Conservation (phyloP, 352 stramenopile species). For the Thalassiosira hispida region DNA sequence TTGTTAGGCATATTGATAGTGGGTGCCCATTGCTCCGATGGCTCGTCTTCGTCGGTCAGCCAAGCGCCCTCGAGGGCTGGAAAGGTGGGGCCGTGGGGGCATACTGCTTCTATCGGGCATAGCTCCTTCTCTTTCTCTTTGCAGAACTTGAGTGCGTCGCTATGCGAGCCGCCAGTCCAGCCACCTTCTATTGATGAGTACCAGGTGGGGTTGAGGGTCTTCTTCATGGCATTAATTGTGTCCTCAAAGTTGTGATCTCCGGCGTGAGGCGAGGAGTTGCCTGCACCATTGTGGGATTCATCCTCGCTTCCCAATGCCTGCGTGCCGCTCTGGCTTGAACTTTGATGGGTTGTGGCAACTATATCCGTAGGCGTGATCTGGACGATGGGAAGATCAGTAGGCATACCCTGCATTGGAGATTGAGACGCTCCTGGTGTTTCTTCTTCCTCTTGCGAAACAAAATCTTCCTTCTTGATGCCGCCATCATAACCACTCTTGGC, state of each 20-base stretch:
- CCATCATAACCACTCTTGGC: neutral
- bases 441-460: neutral
- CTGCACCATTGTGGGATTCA: neutral
- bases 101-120: conserved; percentile 21
- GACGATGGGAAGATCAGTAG: neutral
- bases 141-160: conserved; percentile 36
- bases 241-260: neutral
- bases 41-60: neutral
- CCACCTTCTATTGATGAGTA: conserved; percentile 11
- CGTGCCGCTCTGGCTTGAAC: neutral
- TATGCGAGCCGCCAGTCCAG: conserved; percentile 27
- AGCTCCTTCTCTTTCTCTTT: conserved; percentile 16
- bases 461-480: neutral
- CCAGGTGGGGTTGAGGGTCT: conserved; percentile 11
- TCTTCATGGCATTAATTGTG: conserved; percentile 5
- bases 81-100: conserved; percentile 23
- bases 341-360: neutral
- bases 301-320: neutral
- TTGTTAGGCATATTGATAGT: conserved; percentile 3
- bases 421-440: neutral
- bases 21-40: neutral
- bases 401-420: conserved; percentile 7
- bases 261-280: neutral
- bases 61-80: conserved; percentile 3
- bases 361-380: neutral